Conservation (phyloP, 2,329 filamentous ascomycete species). For the Passalora sequoiae region DNA sequence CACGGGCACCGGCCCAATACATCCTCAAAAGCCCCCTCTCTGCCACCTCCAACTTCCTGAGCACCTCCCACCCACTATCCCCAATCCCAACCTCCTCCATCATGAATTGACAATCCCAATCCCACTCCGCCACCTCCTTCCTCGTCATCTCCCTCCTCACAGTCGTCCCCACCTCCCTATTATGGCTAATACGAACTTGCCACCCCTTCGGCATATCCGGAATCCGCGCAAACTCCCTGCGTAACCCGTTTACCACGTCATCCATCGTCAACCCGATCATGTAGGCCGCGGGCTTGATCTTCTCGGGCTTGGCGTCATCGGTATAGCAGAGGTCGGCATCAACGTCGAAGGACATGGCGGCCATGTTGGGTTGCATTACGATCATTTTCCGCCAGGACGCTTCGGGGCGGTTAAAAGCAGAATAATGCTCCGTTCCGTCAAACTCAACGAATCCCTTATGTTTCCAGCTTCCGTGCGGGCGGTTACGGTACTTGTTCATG, state of each 20-base stretch:
- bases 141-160: not conserved
- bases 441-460: not conserved
- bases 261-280: not conserved
- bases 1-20: not conserved
- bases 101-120: not conserved
- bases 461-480: not conserved
- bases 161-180: not conserved
- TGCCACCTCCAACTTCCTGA: not conserved
- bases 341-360: not conserved
- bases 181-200: not conserved
- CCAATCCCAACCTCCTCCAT: not conserved
- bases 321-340: too few species aligned
- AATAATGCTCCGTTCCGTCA: not conserved
- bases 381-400: not conserved
- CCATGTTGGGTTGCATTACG: not conserved
- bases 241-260: not conserved
- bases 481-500: not conserved
- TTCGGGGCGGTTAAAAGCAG: not conserved
- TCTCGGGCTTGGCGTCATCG: too few species aligned
- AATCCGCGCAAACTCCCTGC: too few species aligned
- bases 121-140: not conserved
- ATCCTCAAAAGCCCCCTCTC: too few species aligned
- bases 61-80: not conserved
- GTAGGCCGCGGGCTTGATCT: too few species aligned
- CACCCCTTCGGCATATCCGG: not conserved